Evolutionary conservation across 176 grass and related monocot genomes (phyloP), one percentile per base, ranked within the genome.

Genomic region (Sorghum bicolor): DNA sequence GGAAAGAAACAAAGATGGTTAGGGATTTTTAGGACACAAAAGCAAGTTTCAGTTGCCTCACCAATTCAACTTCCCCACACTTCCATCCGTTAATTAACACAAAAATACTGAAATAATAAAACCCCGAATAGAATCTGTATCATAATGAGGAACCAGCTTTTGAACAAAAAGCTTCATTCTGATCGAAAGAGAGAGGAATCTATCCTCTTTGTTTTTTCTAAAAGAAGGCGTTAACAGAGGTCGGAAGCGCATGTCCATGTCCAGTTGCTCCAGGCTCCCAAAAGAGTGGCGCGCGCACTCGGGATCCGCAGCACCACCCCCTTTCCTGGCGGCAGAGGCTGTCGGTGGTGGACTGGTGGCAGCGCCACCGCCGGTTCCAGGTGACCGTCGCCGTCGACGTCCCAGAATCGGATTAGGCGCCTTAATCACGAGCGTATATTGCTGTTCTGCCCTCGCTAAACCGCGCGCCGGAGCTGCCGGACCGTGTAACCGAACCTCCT

Each of bases 281-380:
- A 52, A 57, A 40, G 34, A 32, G 39, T 2, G 84, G 83, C 37
- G 76, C 60, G 9, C 30, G 52, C 11, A 29, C 52, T 79, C 28
- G 65, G 76, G n/a, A 72, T 78, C 67, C 9, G 29, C 36, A 37
- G 0, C n/a, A n/a, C n/a, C n/a, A n/a, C n/a, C n/a, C n/a, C n/a
- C n/a, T n/a, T n/a, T n/a, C n/a, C n/a, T n/a, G n/a, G n/a, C n/a
- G 52, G 28, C 57, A 58, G 85, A 76, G 45, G 62, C 63, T 87
- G 78, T 70, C 78, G 71, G 71, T 76, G 85, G 43, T 41, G 70
- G 67, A 63, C 62, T 76, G 85, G 43, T 41, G 70, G 67, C 67
- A 72, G 29, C 12, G 36, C 64, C 45, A 44, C 36, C 64, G 83
- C 37, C 29, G 1, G 64, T 14, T 78, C 43, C 43, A 45, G 41